Evolutionary conservation across 345 rosid genomes (phyloP).

Genomic region (Isatis tinctoria): DNA sequence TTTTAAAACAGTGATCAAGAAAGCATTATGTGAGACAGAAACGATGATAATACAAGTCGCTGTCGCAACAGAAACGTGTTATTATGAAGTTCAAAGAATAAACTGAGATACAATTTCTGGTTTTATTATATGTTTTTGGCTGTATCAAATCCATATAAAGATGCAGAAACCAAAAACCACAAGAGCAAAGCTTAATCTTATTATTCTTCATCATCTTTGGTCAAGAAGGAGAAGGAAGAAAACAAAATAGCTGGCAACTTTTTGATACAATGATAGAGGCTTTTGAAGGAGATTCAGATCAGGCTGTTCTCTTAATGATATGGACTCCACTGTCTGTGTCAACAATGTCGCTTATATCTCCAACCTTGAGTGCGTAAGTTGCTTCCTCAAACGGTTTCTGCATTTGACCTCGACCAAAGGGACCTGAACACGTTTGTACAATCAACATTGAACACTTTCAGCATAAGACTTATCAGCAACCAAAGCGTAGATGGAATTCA

Average conservation of each 20-base stretch:
- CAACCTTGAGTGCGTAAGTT: slow-evolving; percentile 65
- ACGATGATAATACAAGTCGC: not conserved
- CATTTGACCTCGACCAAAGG: slow-evolving; percentile 92
- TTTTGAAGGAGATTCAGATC: slow-evolving; percentile 4
- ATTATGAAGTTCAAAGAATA: not conserved
- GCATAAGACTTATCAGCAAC: not conserved
- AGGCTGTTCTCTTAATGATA: slow-evolving; percentile 80
- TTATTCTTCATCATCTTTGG: slow-evolving; percentile 2
- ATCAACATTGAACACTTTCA: not conserved
- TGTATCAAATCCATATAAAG: slow-evolving; percentile 12
- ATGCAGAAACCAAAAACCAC: slow-evolving; percentile 21
- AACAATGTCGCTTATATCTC: slow-evolving; percentile 87
- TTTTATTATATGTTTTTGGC: not conserved
- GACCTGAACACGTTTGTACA: slow-evolving; percentile 40
- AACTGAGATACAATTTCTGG: slow-evolving; percentile 4
- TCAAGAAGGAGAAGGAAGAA: slow-evolving; percentile 6
- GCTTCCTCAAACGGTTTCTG: slow-evolving; percentile 97
- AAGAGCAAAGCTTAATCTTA: not conserved
- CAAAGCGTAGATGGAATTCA: not conserved
- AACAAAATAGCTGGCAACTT: not conserved
- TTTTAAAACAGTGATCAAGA: not conserved
- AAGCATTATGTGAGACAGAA: not conserved
- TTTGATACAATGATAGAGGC: not conserved
- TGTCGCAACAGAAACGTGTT: not conserved
- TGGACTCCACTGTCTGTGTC: slow-evolving; percentile 96